Conservation (phyloP, 1,284 basidiomycete species). For the Fomitiporia mediterranea region DNA sequence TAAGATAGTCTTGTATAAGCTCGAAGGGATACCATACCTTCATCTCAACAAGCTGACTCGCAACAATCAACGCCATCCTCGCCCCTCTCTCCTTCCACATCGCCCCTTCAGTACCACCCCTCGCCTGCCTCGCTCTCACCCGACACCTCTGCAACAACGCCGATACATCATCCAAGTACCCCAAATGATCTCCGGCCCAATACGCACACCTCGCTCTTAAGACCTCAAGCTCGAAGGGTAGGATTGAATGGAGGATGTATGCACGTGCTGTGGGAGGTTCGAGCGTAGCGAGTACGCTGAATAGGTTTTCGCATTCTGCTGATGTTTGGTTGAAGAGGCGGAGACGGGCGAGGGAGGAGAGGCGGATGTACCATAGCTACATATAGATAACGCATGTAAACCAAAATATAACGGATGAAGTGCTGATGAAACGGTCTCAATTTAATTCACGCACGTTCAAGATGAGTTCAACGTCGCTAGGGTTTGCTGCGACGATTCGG, state of each 20-base stretch:
- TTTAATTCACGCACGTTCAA: slow-evolving; percentile 50
- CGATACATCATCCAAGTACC: slow-evolving; percentile 72
- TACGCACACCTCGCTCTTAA: slow-evolving; percentile 66
- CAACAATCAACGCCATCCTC: slow-evolving; percentile 63
- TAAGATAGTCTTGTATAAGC: background rate
- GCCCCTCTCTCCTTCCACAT: slow-evolving; percentile 81
- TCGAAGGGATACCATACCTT: slow-evolving; percentile 38
- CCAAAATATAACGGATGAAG: background rate
- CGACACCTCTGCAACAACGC: slow-evolving; percentile 76
- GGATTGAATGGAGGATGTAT: slow-evolving; percentile 52
- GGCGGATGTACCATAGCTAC: slow-evolving; percentile 78
- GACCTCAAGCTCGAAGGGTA: slow-evolving; percentile 80
- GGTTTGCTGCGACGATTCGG: slow-evolving; percentile 60
- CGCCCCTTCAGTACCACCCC: slow-evolving; percentile 40
- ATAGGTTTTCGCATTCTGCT: slow-evolving; percentile 76
- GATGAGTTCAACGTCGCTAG: slow-evolving; percentile 58
- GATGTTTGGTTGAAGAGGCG: slow-evolving; percentile 78
- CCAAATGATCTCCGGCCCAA: slow-evolving; percentile 71
- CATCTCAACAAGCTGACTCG: slow-evolving; percentile 72
- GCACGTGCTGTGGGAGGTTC: slow-evolving; percentile 44
- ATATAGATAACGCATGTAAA: background rate
- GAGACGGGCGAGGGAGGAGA: slow-evolving; percentile 70
- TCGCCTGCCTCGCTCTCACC: slow-evolving; percentile 45
- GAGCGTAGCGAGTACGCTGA: slow-evolving; percentile 58
- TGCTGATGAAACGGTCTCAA: background rate